These are phyloP conservation scores for Strobilomyces dryophilus DNA, from an alignment of 768 basidiomycete genomes.

Conservation along the genomic window DNA sequence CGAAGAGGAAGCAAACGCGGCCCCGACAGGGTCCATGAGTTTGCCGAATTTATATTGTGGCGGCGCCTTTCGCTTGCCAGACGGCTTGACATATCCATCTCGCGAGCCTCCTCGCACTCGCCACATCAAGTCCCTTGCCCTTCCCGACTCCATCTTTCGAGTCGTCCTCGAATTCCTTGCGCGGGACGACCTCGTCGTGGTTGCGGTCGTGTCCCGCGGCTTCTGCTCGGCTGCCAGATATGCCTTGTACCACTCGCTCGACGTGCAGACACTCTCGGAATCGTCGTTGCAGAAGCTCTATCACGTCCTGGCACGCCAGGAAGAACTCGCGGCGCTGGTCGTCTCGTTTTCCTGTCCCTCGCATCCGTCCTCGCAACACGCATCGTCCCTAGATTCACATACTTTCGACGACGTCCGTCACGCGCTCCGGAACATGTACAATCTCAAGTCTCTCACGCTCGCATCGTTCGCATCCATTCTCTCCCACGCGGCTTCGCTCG, in stretches of 20 bases:
- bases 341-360: conserved; percentile 20
- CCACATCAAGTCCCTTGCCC: background rate
- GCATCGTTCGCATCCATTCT: conserved; percentile 24
- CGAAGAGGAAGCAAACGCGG: background rate
- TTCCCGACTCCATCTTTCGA: conserved; percentile 20
- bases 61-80: conserved; percentile 9
- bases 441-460: conserved; percentile 26
- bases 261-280: conserved; percentile 14
- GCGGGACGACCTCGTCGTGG: conserved; percentile 11
- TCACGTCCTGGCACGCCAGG: conserved; percentile 14
- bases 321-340: conserved; percentile 23
- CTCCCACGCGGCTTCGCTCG: conserved; percentile 13
- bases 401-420: conserved; percentile 18
- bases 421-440: conserved; percentile 28
- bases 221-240: conserved; percentile 22
- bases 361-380: conserved; percentile 16
- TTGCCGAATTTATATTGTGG: conserved; percentile 20
- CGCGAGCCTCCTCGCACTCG: background rate
- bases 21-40: conserved; percentile 9
- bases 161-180: conserved; percentile 21
- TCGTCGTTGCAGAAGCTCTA: conserved; percentile 16
- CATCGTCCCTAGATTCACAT: conserved; percentile 1
- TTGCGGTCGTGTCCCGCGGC: conserved; percentile 23
- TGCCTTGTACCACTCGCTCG: conserved; percentile 20
- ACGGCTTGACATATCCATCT: background rate